Conservation (phyloP, 805 yeast species). For the Ogataea sp. region DNA sequence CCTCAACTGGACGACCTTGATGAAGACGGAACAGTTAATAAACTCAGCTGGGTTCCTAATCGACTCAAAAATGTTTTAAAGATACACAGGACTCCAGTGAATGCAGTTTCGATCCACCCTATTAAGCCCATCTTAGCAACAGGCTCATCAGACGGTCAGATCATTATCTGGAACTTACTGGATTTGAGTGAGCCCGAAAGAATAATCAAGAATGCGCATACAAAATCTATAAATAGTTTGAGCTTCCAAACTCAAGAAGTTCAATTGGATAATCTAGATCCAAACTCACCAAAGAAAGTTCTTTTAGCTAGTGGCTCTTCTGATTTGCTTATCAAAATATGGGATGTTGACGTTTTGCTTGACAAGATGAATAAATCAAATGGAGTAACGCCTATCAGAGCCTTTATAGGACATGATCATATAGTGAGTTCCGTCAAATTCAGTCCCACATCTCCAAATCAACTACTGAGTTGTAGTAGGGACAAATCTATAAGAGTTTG, state of each 20-base stretch:
- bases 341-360: constrained; percentile 43
- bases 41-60: constrained; percentile 58
- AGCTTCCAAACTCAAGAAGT: constrained; percentile 44
- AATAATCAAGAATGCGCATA: constrained; percentile 61
- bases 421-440: constrained; percentile 61
- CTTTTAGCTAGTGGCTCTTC: constrained; percentile 43
- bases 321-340: constrained; percentile 53
- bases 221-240: constrained; percentile 55
- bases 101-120: constrained; percentile 68
- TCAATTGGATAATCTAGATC: constrained; percentile 1
- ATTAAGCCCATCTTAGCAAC: constrained; percentile 53
- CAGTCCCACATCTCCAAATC: constrained; percentile 35
- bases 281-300: constrained; percentile 10
- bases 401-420: constrained; percentile 82
- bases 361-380: not conserved
- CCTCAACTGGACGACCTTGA: too few relatives aligned
- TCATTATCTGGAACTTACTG: constrained; percentile 63
- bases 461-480: constrained; percentile 54
- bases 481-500: constrained; percentile 55
- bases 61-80: constrained; percentile 33
- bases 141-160: constrained; percentile 65
- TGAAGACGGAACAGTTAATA: constrained; percentile 14
- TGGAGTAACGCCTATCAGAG: constrained; percentile 34
- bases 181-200: constrained; percentile 54
- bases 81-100: constrained; percentile 56